Percentiles rank a stretch among this genome's conserved stretches.
These are phyloP conservation scores for Terana coerulea DNA, from an alignment of 768 basidiomycete genomes.

Conservation along the genomic window DNA sequence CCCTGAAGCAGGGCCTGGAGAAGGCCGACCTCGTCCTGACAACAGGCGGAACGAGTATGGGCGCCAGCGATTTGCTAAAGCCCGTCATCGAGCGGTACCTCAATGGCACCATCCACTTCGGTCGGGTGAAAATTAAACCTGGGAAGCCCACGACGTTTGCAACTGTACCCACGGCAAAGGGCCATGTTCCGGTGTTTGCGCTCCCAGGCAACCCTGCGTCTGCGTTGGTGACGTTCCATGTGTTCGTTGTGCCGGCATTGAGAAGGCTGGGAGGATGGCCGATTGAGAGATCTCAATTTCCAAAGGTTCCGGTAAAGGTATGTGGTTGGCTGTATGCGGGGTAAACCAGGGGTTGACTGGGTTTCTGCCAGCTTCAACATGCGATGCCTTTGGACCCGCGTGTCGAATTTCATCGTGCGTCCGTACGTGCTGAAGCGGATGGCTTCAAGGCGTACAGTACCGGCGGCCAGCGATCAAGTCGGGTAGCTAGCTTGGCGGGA, in stretches of 20 bases:
- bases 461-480: conserved; percentile 82
- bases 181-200: conserved; percentile 68
- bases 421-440: conserved; percentile 41
- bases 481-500: conserved; percentile 73
- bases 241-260: conserved; percentile 82
- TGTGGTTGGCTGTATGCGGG: conserved; percentile 14
- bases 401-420: conserved; percentile 80
- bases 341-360: conserved; percentile 6
- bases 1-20: conserved; percentile 53
- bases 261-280: conserved; percentile 70
- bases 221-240: conserved; percentile 80
- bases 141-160: conserved; percentile 93
- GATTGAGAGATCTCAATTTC: conserved; percentile 46
- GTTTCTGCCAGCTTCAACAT: conserved; percentile 45
- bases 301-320: conserved; percentile 63
- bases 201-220: conserved; percentile 89
- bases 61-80: conserved; percentile 80
- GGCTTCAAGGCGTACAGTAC: conserved; percentile 72
- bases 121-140: conserved; percentile 66
- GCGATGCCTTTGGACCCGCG: conserved; percentile 68
- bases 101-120: conserved; percentile 77
- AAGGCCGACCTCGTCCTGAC: conserved; percentile 74
- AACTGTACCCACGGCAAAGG: conserved; percentile 46
- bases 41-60: conserved; percentile 93
- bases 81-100: conserved; percentile 83